These are phyloP conservation scores for Phoma sp. DNA, from an alignment of 2,329 filamentous ascomycete genomes.

Conservation along the genomic window DNA sequence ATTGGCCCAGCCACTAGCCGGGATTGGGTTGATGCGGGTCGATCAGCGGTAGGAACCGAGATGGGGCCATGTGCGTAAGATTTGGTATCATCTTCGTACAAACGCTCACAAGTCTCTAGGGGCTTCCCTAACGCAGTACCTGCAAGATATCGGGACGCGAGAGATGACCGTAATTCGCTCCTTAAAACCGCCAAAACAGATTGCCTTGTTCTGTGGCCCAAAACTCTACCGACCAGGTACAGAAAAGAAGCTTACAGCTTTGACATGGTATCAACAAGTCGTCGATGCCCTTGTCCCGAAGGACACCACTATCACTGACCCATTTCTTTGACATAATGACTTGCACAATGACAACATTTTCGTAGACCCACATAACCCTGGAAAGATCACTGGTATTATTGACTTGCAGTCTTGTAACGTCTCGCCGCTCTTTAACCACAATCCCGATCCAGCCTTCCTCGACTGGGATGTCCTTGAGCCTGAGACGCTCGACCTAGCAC, in stretches of 20 bases:
- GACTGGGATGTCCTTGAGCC: conserved; percentile 21
- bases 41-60: not conserved
- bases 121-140: conserved; percentile 15
- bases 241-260: conserved; percentile 19
- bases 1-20: conserved; percentile 7
- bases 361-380: conserved; percentile 30
- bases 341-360: conserved; percentile 42
- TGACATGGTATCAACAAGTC: conserved; percentile 10
- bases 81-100: not conserved
- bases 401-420: conserved; percentile 43
- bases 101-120: conserved; percentile 6
- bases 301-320: conserved; percentile 5
- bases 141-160: conserved; percentile 12
- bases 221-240: conserved; percentile 12
- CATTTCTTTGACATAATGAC: conserved; percentile 44
- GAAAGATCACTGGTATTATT: conserved; percentile 35
- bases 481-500: conserved; percentile 12
- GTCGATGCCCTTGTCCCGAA: conserved; percentile 11
- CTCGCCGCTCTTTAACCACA: conserved; percentile 27
- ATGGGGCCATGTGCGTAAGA: conserved; percentile 2
- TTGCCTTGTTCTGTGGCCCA: conserved; percentile 17
- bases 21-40: conserved; percentile 11
- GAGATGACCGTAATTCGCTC: conserved; percentile 9
- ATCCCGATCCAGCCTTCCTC: conserved; percentile 20
- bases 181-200: conserved; percentile 4